These are phyloP conservation scores for Spiraea crenata DNA, from an alignment of 331 rosid species.

Conservation along the genomic window DNA sequence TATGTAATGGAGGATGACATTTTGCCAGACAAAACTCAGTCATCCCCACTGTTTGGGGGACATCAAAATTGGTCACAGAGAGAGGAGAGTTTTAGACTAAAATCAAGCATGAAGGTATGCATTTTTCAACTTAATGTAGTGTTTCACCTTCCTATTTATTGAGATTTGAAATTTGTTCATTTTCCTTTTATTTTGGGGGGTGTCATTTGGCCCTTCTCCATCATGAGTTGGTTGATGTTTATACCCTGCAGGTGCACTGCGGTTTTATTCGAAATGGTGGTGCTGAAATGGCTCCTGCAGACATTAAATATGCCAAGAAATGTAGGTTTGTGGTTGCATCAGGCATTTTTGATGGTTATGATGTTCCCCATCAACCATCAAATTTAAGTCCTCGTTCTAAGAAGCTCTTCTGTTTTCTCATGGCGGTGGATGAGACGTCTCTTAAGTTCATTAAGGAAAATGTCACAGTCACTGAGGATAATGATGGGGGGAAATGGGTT, in stretches of 20 bases:
- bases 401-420: slow-evolving; percentile 90
- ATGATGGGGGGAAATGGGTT: slow-evolving; percentile 78
- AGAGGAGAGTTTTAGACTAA: slow-evolving; percentile 72
- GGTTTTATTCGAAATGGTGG: slow-evolving; percentile 86
- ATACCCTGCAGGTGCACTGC: slow-evolving; percentile 71
- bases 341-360: slow-evolving; percentile 95
- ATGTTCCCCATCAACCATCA: slow-evolving; percentile 89
- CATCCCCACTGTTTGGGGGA: slow-evolving; percentile 85
- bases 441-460: slow-evolving; percentile 71
- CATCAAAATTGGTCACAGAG: slow-evolving; percentile 75
- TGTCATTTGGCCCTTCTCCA: not conserved
- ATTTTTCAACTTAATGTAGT: not conserved
- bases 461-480: slow-evolving; percentile 62
- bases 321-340: slow-evolving; percentile 95
- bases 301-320: slow-evolving; percentile 66
- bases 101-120: slow-evolving; percentile 82
- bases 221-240: slow-evolving; percentile 23
- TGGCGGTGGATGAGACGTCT: slow-evolving; percentile 90
- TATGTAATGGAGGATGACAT: slow-evolving; percentile 56
- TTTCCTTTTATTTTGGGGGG: slow-evolving; percentile 4
- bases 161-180: not conserved
- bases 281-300: slow-evolving; percentile 69
- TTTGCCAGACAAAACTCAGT: slow-evolving; percentile 32
- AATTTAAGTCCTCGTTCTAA: slow-evolving; percentile 67
- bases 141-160: not conserved